Conservation (phyloP, 169 alveolate genomes). For the Plasmodium yoelii region DNA sequence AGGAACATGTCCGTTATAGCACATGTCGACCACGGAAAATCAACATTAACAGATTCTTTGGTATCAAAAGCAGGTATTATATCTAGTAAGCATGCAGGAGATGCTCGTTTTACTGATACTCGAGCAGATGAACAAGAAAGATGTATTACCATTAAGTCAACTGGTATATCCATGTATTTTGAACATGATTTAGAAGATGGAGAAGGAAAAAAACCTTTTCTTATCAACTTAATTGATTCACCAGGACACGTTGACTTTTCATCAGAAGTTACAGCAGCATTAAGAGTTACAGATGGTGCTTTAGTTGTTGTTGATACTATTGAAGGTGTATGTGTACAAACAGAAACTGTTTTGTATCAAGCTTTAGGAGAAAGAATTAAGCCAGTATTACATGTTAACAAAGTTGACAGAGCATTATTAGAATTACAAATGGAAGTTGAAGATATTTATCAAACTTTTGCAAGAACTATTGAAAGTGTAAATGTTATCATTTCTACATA, state of each 20-base stretch:
- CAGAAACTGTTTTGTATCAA: conserved; percentile 99
- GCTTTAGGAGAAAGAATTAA: conserved; percentile 98
- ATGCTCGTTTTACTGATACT: conserved; percentile 99
- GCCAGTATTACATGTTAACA: conserved; percentile 99
- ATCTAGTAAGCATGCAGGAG: conserved; percentile 98
- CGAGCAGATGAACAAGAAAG: conserved; percentile 99
- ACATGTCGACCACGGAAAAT: conserved; percentile 99
- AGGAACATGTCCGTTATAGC: conserved; percentile 99
- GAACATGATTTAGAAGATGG: conserved; percentile 96
- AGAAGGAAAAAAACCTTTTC: conserved; percentile 91
- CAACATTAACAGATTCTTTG: conserved; percentile 98
- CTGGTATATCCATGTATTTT: conserved; percentile 99
- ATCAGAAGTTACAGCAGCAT: conserved; percentile 99
- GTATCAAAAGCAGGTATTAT: conserved; percentile 99
- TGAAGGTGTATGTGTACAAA: conserved; percentile 99
- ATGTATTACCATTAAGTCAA: conserved; percentile 99
- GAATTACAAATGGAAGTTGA: conserved; percentile 99
- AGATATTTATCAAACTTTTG: conserved; percentile 97
- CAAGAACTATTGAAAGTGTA: conserved; percentile 96
- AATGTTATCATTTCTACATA: conserved; percentile 98
- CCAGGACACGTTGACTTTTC: conserved; percentile 99
- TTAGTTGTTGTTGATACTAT: conserved; percentile 99
- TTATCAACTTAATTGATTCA: conserved; percentile 98
- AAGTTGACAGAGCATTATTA: conserved; percentile 97
- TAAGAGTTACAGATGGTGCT: conserved; percentile 99